These are phyloP conservation scores for Diplotaxis tenuifolia DNA, from an alignment of 345 rosid species.

Conservation along the genomic window DNA sequence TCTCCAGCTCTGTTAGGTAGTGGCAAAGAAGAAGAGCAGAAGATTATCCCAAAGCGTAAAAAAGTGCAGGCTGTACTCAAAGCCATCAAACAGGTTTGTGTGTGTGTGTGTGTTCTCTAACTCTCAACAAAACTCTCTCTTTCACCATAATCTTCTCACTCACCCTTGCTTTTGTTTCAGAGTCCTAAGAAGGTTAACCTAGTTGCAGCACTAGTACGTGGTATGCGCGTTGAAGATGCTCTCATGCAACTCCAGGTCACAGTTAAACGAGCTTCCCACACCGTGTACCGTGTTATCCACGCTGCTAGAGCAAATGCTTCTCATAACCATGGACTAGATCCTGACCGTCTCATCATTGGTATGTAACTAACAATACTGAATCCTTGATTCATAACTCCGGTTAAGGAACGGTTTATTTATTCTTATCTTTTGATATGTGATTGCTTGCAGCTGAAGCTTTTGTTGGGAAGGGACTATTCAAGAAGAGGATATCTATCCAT, in stretches of 20 bases:
- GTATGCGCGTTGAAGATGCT: constrained; percentile 98
- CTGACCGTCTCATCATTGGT: constrained; percentile 90
- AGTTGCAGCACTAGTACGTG: constrained; percentile 90
- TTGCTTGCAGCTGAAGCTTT: constrained; percentile 87
- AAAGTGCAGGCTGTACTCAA: constrained; percentile 81
- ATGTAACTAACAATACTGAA: constrained; percentile 30
- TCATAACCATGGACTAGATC: constrained; percentile 83
- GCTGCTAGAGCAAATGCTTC: constrained; percentile 90
- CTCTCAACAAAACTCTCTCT: not conserved
- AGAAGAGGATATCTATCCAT: constrained; percentile 69
- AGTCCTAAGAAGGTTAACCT: constrained; percentile 96
- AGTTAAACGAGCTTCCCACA: constrained; percentile 76
- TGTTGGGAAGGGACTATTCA: constrained; percentile 74
- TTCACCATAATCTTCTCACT: not conserved
- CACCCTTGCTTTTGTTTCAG: constrained; percentile 44
- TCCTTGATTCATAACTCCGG: not conserved
- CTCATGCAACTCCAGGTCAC: constrained; percentile 88
- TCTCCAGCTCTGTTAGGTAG: constrained; percentile 51
- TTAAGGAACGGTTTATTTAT: not conserved
- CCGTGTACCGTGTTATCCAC: constrained; percentile 89
- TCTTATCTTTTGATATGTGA: constrained; percentile 22
- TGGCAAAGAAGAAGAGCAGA: constrained; percentile 67
- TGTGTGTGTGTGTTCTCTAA: constrained; percentile 34
- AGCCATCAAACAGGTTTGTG: constrained; percentile 87
- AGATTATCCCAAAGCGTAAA: constrained; percentile 54